A percentile compares a stretch with the other conserved stretches of the same genome.
These are phyloP conservation scores for Penicillium sp. DNA, from an alignment of 2,329 filamentous ascomycete genomes.

Conservation along the genomic window DNA sequence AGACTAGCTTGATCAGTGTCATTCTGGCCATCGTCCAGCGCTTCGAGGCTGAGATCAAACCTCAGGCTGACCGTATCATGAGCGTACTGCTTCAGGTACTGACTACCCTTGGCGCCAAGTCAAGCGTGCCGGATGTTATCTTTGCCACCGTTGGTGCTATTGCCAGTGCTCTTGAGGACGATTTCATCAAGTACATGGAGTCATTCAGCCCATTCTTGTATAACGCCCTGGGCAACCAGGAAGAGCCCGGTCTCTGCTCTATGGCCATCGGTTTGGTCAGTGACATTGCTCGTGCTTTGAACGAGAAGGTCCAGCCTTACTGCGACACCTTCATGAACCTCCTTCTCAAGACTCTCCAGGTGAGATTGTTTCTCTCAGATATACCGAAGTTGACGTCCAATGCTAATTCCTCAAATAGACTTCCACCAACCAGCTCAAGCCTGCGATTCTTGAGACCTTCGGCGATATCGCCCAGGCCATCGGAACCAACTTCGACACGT, in stretches of 20 bases:
- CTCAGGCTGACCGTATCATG: slow-evolving; percentile 94
- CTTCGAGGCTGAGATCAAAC: slow-evolving; percentile 84
- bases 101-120: slow-evolving; percentile 74
- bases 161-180: slow-evolving; percentile 84
- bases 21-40: slow-evolving; percentile 88
- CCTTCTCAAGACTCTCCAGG: slow-evolving; percentile 84
- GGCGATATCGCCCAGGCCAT: slow-evolving; percentile 97
- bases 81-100: slow-evolving; percentile 79
- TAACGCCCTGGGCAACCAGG: slow-evolving; percentile 91
- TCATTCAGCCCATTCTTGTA: slow-evolving; percentile 89
- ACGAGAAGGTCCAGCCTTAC: slow-evolving; percentile 86
- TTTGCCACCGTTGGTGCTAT: slow-evolving; percentile 92
- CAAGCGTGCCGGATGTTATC: slow-evolving; percentile 88
- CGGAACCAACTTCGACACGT: slow-evolving; percentile 85
- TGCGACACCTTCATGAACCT: slow-evolving; percentile 99
- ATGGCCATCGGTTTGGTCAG: slow-evolving; percentile 98
- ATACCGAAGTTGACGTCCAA: background rate
- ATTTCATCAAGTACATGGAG: slow-evolving; percentile 97
- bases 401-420: slow-evolving; percentile 10
- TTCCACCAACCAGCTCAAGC: slow-evolving; percentile 92
- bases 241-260: slow-evolving; percentile 88
- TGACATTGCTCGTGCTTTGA: slow-evolving; percentile 89
- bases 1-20: slow-evolving; percentile 90
- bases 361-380: slow-evolving; percentile 38
- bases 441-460: slow-evolving; percentile 95